Percentiles rank a stretch among this genome's conserved stretches.
These are phyloP conservation scores for Fonsecaea monophora DNA, from an alignment of 2,329 filamentous ascomycete species.

Conservation along the genomic window DNA sequence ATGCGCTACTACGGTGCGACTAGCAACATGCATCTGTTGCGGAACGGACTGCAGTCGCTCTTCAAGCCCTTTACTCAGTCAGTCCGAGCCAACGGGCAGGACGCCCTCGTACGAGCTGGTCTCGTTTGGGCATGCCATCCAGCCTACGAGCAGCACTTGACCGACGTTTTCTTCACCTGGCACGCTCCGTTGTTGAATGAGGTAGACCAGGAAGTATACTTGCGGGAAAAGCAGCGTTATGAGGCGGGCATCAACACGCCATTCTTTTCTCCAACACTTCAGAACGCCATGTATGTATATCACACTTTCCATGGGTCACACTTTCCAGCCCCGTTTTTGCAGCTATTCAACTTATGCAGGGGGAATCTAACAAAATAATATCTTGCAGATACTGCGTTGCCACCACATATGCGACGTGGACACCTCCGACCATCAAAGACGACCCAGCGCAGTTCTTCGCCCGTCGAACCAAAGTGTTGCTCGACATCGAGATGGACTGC, in stretches of 20 bases:
- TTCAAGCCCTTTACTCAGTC: no score
- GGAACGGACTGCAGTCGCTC: no score
- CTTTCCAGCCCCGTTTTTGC: no score
- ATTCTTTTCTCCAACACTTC: conserved; percentile 51
- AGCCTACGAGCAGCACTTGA: conserved; percentile 53
- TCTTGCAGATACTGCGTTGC: no score
- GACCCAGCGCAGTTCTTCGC: conserved; percentile 32
- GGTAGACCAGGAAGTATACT: conserved; percentile 53
- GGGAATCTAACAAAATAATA: no score
- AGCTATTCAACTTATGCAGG: no score
- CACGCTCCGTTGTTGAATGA: conserved; percentile 56
- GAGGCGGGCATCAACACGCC: conserved; percentile 45
- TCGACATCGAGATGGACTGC: conserved; percentile 58
- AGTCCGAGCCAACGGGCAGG: no score
- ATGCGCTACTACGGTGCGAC: no score
- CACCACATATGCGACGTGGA: conserved; percentile 12
- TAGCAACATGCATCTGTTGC: no score
- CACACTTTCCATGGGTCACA: no score
- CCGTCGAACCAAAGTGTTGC: conserved; percentile 52
- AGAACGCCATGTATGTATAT: conserved; percentile 47
- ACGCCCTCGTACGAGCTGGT: conserved; percentile 32
- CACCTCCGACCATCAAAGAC: background rate
- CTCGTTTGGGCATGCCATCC: conserved; percentile 52
- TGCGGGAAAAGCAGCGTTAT: conserved; percentile 25
- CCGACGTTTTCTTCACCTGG: conserved; percentile 57